A percentile compares a stretch with the other conserved stretches of the same genome.
Evolutionary conservation across 441 rosid genomes (phyloP).

Genomic region (Euphorbia schlechtendalii): DNA sequence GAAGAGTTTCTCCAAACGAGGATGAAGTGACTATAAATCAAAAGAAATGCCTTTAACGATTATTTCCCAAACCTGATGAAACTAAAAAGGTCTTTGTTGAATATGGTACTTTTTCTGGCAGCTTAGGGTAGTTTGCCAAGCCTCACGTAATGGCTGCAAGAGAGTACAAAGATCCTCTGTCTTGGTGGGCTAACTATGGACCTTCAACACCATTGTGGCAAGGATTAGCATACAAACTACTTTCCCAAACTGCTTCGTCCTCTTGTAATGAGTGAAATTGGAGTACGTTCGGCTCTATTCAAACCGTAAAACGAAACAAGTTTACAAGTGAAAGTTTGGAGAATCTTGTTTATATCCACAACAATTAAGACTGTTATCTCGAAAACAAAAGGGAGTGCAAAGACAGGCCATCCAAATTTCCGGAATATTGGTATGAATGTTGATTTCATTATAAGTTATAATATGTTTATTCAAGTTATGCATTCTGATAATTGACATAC

Average conservation of each 20-base stretch:
- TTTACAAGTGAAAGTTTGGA: too few species aligned
- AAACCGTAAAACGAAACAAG: too few species aligned
- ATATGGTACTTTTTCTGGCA: not conserved
- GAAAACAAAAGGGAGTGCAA: not conserved
- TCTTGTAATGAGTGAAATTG: not conserved
- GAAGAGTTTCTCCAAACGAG: not conserved
- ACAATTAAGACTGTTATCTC: not conserved
- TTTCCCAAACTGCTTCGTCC: not conserved
- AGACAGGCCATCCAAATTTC: not conserved
- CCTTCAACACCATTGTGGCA: not conserved
- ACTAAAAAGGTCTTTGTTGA: too few species aligned
- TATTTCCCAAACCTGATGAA: not conserved
- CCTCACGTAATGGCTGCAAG: not conserved
- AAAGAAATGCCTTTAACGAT: not conserved
- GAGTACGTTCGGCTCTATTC: not conserved
- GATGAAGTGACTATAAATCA: not conserved
- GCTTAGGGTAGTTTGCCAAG: not conserved
- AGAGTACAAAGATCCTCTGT: not conserved
- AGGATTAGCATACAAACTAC: not conserved
- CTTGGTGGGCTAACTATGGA: not conserved
- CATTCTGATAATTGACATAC: too few species aligned
- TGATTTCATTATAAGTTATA: too few species aligned
- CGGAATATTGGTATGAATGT: not conserved
- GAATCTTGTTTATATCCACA: too few species aligned
- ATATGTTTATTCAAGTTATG: not conserved